Percentiles rank a stretch among this genome's conserved stretches.
Evolutionary conservation across 2,329 filamentous ascomycete species (phyloP).

Genomic region (Epichloe gansuensis): DNA sequence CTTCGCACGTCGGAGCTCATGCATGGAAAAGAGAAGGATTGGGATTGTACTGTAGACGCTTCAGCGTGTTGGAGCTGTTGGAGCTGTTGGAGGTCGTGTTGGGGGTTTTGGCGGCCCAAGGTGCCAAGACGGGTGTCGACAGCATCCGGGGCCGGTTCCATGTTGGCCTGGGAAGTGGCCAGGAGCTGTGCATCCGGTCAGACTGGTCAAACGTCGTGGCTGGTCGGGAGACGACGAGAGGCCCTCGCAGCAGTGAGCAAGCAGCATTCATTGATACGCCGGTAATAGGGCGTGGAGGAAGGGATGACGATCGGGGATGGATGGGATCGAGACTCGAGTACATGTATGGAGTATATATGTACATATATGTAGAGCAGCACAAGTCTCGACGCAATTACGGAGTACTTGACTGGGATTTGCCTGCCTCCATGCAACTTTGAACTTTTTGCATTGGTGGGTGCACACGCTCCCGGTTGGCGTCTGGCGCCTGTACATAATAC

Average conservation of each 20-base stretch:
- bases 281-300: constrained; percentile 12
- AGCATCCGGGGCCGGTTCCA: constrained; percentile 19
- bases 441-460: not conserved
- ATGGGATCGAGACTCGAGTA: not conserved
- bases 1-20: constrained; percentile 1
- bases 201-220: constrained; percentile 28
- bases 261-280: constrained; percentile 29
- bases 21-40: not conserved
- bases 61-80: constrained; percentile 14
- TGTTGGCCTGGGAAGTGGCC: constrained; percentile 17
- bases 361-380: too few species aligned
- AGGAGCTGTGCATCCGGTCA: constrained; percentile 32
- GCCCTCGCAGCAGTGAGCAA: constrained; percentile 27
- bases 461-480: not conserved
- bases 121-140: constrained; percentile 5
- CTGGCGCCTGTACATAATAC: not conserved
- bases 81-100: constrained; percentile 17
- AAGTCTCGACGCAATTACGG: not conserved
- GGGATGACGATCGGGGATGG: not conserved
- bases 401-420: not conserved
- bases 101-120: constrained; percentile 13
- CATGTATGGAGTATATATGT: too few species aligned
- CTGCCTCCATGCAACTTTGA: not conserved
- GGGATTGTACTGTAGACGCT: not conserved
- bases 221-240: constrained; percentile 26